phyloP scores from a whole-genome alignment of 2,329 filamentous ascomycete species.

The Alternaria sp. region DNA sequence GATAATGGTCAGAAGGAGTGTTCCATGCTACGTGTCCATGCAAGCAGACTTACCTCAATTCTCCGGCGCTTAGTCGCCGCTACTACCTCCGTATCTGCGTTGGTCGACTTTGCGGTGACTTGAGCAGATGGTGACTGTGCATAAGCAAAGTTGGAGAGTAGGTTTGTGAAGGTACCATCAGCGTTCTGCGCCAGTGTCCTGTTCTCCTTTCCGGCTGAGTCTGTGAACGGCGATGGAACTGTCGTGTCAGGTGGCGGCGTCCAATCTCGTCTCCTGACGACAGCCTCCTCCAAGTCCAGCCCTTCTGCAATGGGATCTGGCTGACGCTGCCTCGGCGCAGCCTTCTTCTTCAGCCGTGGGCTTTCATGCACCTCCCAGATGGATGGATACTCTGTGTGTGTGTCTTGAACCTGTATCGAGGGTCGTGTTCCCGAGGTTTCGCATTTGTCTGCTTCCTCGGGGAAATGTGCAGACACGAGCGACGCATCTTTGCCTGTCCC shows the following conservation, averaged over 20 bases:
- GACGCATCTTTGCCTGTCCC: constrained; percentile 25
- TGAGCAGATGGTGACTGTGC: constrained; percentile 26
- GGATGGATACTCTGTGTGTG: constrained; percentile 14
- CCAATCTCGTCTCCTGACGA: constrained; percentile 46
- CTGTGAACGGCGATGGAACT: constrained; percentile 19
- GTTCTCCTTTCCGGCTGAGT: constrained; percentile 39
- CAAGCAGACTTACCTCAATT: constrained; percentile 33
- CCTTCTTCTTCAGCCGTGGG: constrained; percentile 24
- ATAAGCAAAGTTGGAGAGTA: constrained; percentile 44
- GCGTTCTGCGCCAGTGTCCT: constrained; percentile 10
- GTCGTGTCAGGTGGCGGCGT: constrained; percentile 47
- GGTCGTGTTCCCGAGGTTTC: constrained; percentile 1
- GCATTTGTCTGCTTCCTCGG: constrained; percentile 3
- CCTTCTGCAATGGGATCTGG: constrained; percentile 16
- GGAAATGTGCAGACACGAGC: constrained; percentile 36
- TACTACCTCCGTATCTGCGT: constrained; percentile 9
- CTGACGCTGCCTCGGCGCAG: constrained; percentile 23
- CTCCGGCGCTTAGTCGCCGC: constrained; percentile 39
- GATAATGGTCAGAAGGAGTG: not conserved
- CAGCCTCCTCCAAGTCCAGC: constrained; percentile 42
- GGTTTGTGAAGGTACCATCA: constrained; percentile 32
- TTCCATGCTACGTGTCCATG: not conserved
- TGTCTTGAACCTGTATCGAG: not conserved
- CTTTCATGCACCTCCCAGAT: constrained; percentile 41
- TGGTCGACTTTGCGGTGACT: constrained; percentile 2